Conservation (phyloP, 257 asterid species). For the Nicotiana obtusifolia region DNA sequence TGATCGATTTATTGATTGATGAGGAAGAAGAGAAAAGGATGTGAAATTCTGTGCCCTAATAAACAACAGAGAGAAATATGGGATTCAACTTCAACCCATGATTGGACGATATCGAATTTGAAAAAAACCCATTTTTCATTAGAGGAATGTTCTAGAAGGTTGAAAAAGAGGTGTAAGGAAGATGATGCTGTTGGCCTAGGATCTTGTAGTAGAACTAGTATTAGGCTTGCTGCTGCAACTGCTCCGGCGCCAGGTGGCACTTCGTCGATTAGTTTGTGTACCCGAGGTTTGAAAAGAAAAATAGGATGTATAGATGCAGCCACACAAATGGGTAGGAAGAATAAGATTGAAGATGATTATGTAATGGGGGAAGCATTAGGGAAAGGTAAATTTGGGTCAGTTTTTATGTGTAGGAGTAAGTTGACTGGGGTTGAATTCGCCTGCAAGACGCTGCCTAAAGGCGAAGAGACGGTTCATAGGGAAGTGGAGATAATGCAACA, state of each 20-base stretch:
- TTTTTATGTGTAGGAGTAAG: conserved; percentile 34
- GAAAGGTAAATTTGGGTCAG: conserved; percentile 46
- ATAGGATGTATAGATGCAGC: conserved; percentile 41
- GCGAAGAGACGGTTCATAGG: conserved; percentile 41
- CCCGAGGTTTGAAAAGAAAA: conserved; percentile 40
- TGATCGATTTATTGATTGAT: conserved; percentile 18
- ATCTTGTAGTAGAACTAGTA: conserved; percentile 32
- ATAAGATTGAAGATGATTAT: conserved; percentile 37
- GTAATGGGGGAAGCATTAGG: conserved; percentile 30
- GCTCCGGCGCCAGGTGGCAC: conserved; percentile 38
- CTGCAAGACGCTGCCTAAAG: conserved; percentile 39
- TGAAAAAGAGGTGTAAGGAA: conserved; percentile 42
- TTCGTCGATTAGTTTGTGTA: conserved; percentile 24
- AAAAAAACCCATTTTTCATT: conserved; percentile 34
- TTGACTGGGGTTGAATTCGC: conserved; percentile 33
- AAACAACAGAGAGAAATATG: conserved; percentile 9
- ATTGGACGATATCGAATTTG: conserved; percentile 26
- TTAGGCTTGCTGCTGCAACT: conserved; percentile 32
- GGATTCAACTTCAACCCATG: conserved; percentile 18
- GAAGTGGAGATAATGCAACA: conserved; percentile 56
- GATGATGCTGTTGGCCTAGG: conserved; percentile 21
- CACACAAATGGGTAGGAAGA: conserved; percentile 42
- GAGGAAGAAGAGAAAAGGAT: conserved; percentile 49
- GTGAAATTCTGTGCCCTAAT: conserved; percentile 27
- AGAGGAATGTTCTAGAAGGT: conserved; percentile 35